These are phyloP conservation scores for Symbiodinium natans DNA, from an alignment of 73 alveolate genomes.

Conservation along the genomic window DNA sequence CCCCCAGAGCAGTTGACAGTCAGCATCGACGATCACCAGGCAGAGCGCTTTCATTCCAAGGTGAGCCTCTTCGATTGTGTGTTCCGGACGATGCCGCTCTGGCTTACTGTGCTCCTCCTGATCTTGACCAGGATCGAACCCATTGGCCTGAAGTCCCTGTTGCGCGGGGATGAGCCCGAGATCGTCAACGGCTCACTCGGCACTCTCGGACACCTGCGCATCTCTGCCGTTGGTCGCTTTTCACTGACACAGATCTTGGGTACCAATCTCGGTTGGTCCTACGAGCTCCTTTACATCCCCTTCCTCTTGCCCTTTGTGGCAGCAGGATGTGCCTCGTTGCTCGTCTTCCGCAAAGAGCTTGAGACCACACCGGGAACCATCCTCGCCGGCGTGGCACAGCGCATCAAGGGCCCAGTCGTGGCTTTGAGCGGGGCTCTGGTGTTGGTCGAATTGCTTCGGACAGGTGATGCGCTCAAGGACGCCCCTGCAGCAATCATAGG, in stretches of 20 bases:
- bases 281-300: conserved; percentile 90
- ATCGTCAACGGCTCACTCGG: conserved; percentile 62
- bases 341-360: conserved; percentile 52
- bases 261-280: conserved; percentile 67
- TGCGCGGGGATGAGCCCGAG: conserved; percentile 46
- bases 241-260: conserved; percentile 18
- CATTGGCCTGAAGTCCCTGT: conserved; percentile 47
- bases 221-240: conserved; percentile 78
- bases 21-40: conserved; percentile 6
- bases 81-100: conserved; percentile 78
- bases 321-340: conserved; percentile 74
- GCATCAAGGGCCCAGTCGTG: conserved; percentile 77
- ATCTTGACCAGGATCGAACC: conserved; percentile 78
- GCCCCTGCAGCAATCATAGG: conserved; percentile 89
- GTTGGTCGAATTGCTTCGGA: conserved; percentile 78
- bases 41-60: not conserved
- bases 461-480: conserved; percentile 44
- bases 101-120: conserved; percentile 78
- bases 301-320: conserved; percentile 81
- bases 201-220: conserved; percentile 64
- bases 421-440: conserved; percentile 80
- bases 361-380: conserved; percentile 30
- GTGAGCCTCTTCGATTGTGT: not conserved
- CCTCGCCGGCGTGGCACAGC: not conserved
- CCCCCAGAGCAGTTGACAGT: not conserved